Base-by-base conservation (phyloP, 2,329 filamentous ascomycete genomes). In the Fonsecaea nubica region DNA sequence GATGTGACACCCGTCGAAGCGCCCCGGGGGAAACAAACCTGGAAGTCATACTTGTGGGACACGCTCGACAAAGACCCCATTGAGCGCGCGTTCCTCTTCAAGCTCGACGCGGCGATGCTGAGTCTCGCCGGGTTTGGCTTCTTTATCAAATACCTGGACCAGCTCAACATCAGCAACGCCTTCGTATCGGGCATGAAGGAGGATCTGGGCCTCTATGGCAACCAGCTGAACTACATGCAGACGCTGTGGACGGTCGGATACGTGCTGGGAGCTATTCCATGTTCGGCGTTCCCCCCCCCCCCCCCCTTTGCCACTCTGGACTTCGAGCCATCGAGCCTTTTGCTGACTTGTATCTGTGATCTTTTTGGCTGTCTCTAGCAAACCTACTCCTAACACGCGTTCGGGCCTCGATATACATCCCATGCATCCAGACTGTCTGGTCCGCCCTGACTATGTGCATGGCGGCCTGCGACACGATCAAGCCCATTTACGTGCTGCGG, bases 41-140 rank as follows among this genome's bases (percentile, higher is more conserved):
- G 38, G 38, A 40, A 40, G 12, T 40, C 38, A 30, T 85, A 84
- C 63, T 74, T 84, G 50, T 85, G 82, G 83, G 83, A 85, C 73
- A 82, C 80, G 0, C 78, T 83, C 21, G 83, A 85, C 69, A 84
- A 84, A 65, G 76, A 80, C 0, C 80, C 79, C 0, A 79, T 84
- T 63, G 83, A 85, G 70, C 72, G 74, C 7, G 73, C 71, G 73
- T 62, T 76, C 10, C 54, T 76, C 15, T 75, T 76, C 35, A 76
- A 76, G 65, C 70, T 76, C 13, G 75, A 76, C 53, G 65, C 71
- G 3, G 74, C 72, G 48, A 70, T 75, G 4, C 69, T 76, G 8
- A 74, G 71, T 1, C 74, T 73, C 52, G 69, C 74, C 8, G 76
- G 72, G 8, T 65, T 76, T 32, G 74, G 75, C 0, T 76, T 75